Conservation (phyloP, 192 early-diverging fungal species). For the Backusella psychrophila region DNA sequence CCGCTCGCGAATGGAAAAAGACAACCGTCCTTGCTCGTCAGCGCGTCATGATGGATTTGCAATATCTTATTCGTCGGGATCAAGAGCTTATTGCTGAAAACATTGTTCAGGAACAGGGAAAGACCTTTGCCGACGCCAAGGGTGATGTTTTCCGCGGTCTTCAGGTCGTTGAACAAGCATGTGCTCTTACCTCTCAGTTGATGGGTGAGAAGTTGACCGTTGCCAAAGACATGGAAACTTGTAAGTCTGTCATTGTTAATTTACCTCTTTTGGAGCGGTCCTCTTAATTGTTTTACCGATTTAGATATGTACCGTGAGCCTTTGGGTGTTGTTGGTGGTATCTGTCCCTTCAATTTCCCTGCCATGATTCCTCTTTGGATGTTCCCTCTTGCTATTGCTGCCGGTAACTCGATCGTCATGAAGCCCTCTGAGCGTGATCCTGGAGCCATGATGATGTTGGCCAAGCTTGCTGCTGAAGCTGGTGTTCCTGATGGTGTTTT, state of each 20-base stretch:
- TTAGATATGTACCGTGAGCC: conserved; percentile 84
- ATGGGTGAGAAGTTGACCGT: conserved; percentile 86
- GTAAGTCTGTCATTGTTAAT: conserved; percentile 26
- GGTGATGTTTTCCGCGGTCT: conserved; percentile 91
- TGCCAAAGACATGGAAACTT: conserved; percentile 93
- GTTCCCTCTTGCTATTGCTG: conserved; percentile 92
- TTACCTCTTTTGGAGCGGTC: not conserved
- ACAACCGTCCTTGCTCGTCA: conserved; percentile 81
- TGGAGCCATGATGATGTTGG: conserved; percentile 87
- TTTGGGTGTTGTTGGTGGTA: conserved; percentile 89
- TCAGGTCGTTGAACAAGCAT: conserved; percentile 88
- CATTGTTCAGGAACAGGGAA: conserved; percentile 90
- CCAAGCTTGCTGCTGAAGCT: conserved; percentile 81
- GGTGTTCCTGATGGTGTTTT: conserved; percentile 90
- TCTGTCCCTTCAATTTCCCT: conserved; percentile 97
- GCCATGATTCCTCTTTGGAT: conserved; percentile 96
- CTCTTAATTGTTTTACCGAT: not conserved
- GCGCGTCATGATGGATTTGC: conserved; percentile 89
- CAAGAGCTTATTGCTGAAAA: conserved; percentile 77
- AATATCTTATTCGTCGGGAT: conserved; percentile 77
- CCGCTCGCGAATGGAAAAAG: conserved; percentile 87
- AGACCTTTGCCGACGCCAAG: conserved; percentile 88
- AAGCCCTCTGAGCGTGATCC: conserved; percentile 97
- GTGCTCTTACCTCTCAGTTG: conserved; percentile 72
- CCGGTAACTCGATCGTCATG: conserved; percentile 87